These are phyloP conservation scores for Lachancea dasiensis DNA, from an alignment of 805 yeast genomes.

Conservation along the genomic window DNA sequence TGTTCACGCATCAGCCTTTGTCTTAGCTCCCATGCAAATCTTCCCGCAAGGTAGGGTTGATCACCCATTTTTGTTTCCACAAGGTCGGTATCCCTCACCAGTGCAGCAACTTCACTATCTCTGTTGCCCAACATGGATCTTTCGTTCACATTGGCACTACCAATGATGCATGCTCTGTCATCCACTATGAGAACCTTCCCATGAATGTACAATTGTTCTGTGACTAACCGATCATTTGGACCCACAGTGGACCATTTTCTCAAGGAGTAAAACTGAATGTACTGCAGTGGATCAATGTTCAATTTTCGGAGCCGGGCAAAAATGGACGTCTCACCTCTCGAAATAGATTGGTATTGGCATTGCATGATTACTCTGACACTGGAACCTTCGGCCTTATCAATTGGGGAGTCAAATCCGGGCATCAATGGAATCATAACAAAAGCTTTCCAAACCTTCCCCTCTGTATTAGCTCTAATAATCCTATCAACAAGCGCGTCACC, in stretches of 20 bases:
- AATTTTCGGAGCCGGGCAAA: slow-evolving; percentile 72
- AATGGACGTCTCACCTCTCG: slow-evolving; percentile 82
- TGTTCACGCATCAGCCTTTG: slow-evolving; percentile 95
- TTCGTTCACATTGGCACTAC: slow-evolving; percentile 96
- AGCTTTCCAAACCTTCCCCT: slow-evolving; percentile 80
- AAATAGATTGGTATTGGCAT: slow-evolving; percentile 89
- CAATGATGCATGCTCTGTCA: slow-evolving; percentile 88
- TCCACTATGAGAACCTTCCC: slow-evolving; percentile 90
- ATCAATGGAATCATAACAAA: slow-evolving; percentile 86
- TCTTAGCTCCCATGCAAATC: slow-evolving; percentile 83
- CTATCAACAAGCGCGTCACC: slow-evolving; percentile 97
- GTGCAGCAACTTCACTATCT: slow-evolving; percentile 90
- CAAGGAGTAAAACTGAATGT: slow-evolving; percentile 84
- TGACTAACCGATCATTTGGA: slow-evolving; percentile 59
- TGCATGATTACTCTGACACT: slow-evolving; percentile 95
- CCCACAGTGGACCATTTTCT: slow-evolving; percentile 96
- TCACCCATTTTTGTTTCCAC: slow-evolving; percentile 72
- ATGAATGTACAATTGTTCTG: slow-evolving; percentile 91
- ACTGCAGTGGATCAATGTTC: slow-evolving; percentile 85
- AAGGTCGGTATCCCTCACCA: slow-evolving; percentile 77
- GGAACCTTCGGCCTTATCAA: slow-evolving; percentile 89
- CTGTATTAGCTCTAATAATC: slow-evolving; percentile 79
- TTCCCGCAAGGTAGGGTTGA: slow-evolving; percentile 70
- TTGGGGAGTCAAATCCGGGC: slow-evolving; percentile 96
- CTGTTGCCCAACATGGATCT: slow-evolving; percentile 91